These are phyloP conservation scores for Pyricularia grisea DNA, from an alignment of 2,329 filamentous ascomycete species.

Conservation along the genomic window DNA sequence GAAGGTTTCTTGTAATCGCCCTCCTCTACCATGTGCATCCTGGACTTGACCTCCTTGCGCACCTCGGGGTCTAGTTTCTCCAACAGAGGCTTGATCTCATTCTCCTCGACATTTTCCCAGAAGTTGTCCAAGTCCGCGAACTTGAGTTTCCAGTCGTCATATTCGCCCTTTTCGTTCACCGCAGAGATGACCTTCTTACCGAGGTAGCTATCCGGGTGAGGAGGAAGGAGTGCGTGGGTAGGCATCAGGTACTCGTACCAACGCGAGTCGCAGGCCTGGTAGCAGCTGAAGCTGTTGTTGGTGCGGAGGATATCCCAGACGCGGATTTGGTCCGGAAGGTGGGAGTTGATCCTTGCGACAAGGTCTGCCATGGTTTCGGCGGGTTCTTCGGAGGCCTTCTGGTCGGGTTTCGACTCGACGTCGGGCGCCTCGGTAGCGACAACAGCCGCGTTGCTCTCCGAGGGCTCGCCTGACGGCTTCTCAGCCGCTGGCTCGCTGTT, in stretches of 20 bases:
- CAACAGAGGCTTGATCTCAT: slow-evolving; percentile 64
- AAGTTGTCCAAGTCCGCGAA: slow-evolving; percentile 73
- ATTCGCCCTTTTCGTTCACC: slow-evolving; percentile 62
- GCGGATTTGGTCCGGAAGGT: slow-evolving; percentile 79
- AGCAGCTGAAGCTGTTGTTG: slow-evolving; percentile 86
- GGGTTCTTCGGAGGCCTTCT: not conserved
- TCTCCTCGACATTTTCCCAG: slow-evolving; percentile 76
- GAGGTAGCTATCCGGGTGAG: slow-evolving; percentile 79
- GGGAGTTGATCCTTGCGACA: slow-evolving; percentile 81
- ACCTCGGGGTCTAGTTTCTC: slow-evolving; percentile 54
- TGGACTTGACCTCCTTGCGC: slow-evolving; percentile 51
- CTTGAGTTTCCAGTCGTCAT: slow-evolving; percentile 57
- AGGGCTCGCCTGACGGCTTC: not conserved
- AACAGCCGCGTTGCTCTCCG: not conserved
- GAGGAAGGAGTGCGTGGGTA: slow-evolving; percentile 83
- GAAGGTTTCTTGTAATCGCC: slow-evolving; percentile 10
- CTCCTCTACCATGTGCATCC: slow-evolving; percentile 38
- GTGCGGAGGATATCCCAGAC: slow-evolving; percentile 91
- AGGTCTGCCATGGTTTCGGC: slow-evolving; percentile 40
- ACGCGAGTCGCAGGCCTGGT: slow-evolving; percentile 86
- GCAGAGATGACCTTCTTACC: slow-evolving; percentile 74
- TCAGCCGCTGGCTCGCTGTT: not conserved
- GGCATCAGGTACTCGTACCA: slow-evolving; percentile 98
- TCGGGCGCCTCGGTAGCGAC: not conserved
- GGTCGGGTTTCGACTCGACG: not conserved